Evolutionary conservation across 805 yeast species (phyloP).

Genomic region (Candida silvatica): DNA sequence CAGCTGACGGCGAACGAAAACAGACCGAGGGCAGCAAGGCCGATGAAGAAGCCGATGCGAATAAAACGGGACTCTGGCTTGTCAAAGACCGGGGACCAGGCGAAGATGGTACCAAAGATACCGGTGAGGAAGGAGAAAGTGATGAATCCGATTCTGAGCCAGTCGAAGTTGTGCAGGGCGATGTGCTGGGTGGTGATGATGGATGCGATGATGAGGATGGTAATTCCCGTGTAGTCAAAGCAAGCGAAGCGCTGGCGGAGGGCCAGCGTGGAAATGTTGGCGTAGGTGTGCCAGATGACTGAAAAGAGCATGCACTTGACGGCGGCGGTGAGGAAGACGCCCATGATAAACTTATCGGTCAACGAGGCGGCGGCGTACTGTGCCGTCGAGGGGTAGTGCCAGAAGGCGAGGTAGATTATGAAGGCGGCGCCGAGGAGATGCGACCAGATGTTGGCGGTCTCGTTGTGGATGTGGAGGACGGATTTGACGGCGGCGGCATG

Average conservation of each 20-base stretch:
- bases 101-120: slow-evolving; percentile 60
- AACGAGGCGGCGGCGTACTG: slow-evolving; percentile 34
- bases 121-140: slow-evolving; percentile 61
- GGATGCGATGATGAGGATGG: slow-evolving; percentile 82
- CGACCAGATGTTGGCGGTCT: slow-evolving; percentile 89
- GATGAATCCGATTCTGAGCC: slow-evolving; percentile 40
- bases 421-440: slow-evolving; percentile 66
- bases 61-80: slow-evolving; percentile 74
- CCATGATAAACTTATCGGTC: slow-evolving; percentile 43
- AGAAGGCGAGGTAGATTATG: slow-evolving; percentile 45
- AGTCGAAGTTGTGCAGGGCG: slow-evolving; percentile 54
- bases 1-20: slow-evolving; percentile 52
- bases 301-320: slow-evolving; percentile 73
- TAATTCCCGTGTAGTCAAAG: slow-evolving; percentile 91
- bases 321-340: slow-evolving; percentile 62
- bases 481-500: slow-evolving; percentile 54
- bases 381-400: slow-evolving; percentile 55
- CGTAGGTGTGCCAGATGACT: slow-evolving; percentile 86
- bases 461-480: slow-evolving; percentile 67
- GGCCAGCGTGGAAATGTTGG: slow-evolving; percentile 57
- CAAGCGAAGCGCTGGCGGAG: slow-evolving; percentile 78
- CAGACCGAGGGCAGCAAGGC: slow-evolving; percentile 70
- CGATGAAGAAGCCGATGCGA: slow-evolving; percentile 71
- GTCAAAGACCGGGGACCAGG: slow-evolving; percentile 92
- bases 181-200: slow-evolving; percentile 81